A percentile compares a stretch with the other conserved stretches of the same genome.
Evolutionary conservation across 768 basidiomycete species (phyloP).

Genomic region (Serendipita sp.): DNA sequence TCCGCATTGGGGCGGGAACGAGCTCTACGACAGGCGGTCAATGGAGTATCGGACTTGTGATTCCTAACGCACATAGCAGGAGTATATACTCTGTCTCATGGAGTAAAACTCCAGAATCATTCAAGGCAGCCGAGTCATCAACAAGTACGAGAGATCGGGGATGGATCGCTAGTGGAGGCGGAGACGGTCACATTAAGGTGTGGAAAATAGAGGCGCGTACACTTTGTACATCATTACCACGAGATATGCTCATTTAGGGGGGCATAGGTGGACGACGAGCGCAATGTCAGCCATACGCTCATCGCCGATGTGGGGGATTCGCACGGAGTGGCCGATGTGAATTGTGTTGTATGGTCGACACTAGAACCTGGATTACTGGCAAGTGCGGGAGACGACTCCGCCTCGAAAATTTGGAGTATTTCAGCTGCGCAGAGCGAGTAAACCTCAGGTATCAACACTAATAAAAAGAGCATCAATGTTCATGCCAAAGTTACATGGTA

Average conservation of each 20-base stretch:
- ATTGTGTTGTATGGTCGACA: constrained; percentile 73
- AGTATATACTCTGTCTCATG: constrained; percentile 73
- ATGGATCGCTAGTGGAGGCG: constrained; percentile 71
- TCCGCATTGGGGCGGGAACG: constrained; percentile 19
- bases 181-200: constrained; percentile 70
- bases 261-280: background rate
- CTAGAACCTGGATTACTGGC: constrained; percentile 52
- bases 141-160: constrained; percentile 28
- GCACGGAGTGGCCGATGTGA: constrained; percentile 77
- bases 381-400: constrained; percentile 77
- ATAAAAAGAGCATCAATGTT: background rate
- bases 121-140: constrained; percentile 15
- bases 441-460: background rate
- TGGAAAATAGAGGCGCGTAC: constrained; percentile 55
- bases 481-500: background rate
- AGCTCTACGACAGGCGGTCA: constrained; percentile 26
- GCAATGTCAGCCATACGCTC: constrained; percentile 22
- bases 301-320: constrained; percentile 45
- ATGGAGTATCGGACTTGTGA: constrained; percentile 45
- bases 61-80: constrained; percentile 47
- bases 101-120: constrained; percentile 30
- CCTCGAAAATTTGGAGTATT: constrained; percentile 57
- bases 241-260: background rate
- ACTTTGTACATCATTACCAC: no score
- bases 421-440: background rate